Conservation (phyloP, 1,139 yeast species). For the Pichia sp. region DNA sequence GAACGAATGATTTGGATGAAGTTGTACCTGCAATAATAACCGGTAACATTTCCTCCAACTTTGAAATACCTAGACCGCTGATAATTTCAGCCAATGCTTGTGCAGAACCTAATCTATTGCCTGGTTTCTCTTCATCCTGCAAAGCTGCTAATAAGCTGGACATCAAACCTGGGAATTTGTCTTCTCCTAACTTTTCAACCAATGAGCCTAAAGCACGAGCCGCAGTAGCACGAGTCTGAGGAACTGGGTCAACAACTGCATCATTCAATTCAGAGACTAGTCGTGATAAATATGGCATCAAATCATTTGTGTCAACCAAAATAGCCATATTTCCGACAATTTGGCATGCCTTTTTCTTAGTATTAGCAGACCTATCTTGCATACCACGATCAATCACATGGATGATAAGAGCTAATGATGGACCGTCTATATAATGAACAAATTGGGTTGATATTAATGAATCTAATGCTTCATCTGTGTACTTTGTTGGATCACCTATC, state of each 20-base stretch:
- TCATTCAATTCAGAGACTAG: constrained; percentile 78
- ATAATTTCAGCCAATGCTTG: constrained; percentile 94
- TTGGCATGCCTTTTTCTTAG: constrained; percentile 92
- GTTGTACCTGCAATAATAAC: constrained; percentile 69
- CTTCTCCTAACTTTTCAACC: constrained; percentile 95
- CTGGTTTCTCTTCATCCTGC: constrained; percentile 75
- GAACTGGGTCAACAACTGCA: constrained; percentile 98
- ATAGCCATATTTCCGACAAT: constrained; percentile 98
- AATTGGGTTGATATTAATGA: constrained; percentile 85
- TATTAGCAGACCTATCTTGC: constrained; percentile 86
- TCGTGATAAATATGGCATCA: constrained; percentile 74
- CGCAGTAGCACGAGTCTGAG: constrained; percentile 95
- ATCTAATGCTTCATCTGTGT: constrained; percentile 85
- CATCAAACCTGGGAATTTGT: constrained; percentile 87
- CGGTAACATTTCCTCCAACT: constrained; percentile 86
- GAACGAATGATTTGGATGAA: constrained; percentile 60
- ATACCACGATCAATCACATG: constrained; percentile 95
- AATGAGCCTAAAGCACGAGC: constrained; percentile 95
- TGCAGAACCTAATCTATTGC: constrained; percentile 95
- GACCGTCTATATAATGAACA: constrained; percentile 96
- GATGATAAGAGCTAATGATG: constrained; percentile 89
- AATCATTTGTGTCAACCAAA: constrained; percentile 81
- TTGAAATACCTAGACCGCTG: constrained; percentile 82
- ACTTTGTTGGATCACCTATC: constrained; percentile 89
- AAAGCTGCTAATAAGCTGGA: constrained; percentile 74